These are phyloP conservation scores for Cornus florida DNA, from an alignment of 148 eudicot genomes.

Conservation along the genomic window DNA sequence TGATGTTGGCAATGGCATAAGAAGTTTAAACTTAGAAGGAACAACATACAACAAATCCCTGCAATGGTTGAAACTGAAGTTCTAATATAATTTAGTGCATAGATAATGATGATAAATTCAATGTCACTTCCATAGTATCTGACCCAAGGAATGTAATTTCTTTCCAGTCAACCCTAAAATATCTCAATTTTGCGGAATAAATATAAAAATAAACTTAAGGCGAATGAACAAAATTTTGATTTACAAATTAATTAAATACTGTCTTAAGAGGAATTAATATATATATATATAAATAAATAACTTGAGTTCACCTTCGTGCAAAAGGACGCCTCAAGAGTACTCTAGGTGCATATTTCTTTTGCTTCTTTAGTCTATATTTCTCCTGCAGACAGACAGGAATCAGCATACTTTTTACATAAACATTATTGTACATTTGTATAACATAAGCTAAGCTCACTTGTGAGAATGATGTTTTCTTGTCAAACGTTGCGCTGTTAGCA, in stretches of 20 bases:
- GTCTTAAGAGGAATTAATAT: too few species aligned
- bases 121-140: background rate
- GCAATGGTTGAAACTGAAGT: background rate
- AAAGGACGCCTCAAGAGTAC: slow-evolving; percentile 90
- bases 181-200: too few species aligned
- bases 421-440: background rate
- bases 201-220: too few species aligned
- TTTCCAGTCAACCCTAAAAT: too few species aligned
- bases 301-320: slow-evolving; percentile 64
- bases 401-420: slow-evolving; percentile 9
- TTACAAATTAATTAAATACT: too few species aligned
- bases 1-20: background rate
- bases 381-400: slow-evolving; percentile 52
- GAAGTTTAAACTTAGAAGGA: background rate
- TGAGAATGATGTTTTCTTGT: slow-evolving; percentile 89
- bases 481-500: slow-evolving; percentile 92
- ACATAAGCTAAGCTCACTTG: slow-evolving; percentile 52
- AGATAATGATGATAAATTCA: background rate
- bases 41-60: background rate
- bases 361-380: slow-evolving; percentile 84
- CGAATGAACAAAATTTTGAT: too few species aligned
- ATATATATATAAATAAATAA: background rate
- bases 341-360: slow-evolving; percentile 94
- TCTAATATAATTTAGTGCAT: background rate
- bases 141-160: too few species aligned